phyloP scores from a whole-genome alignment of 2,329 filamentous ascomycete genomes.

The Alternaria brassicicola region DNA sequence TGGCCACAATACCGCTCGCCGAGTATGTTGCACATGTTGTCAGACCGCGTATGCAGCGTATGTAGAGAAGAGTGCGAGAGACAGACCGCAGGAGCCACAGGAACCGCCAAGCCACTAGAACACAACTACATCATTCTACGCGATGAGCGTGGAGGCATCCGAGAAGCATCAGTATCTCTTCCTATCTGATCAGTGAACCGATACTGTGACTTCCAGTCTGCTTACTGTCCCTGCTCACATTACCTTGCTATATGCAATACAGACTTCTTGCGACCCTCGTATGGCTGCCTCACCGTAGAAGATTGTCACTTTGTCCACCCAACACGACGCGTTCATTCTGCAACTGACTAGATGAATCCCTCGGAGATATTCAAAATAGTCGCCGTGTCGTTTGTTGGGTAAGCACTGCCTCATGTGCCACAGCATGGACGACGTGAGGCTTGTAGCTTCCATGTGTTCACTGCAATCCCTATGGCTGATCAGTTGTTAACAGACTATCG shows the following conservation, averaged over 20 bases:
- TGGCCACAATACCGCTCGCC: not conserved
- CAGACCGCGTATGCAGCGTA: constrained; percentile 5
- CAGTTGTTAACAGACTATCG: not conserved
- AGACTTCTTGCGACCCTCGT: not conserved
- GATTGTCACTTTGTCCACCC: not conserved
- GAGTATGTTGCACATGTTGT: constrained; percentile 5
- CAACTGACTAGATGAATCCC: not conserved
- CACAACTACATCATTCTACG: not conserved
- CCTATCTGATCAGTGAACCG: not conserved
- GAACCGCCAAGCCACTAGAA: constrained; percentile 9
- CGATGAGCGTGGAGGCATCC: not conserved
- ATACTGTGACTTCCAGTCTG: not conserved
- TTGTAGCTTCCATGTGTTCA: not conserved
- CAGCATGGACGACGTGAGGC: not conserved
- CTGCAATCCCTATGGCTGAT: not conserved
- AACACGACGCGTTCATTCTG: not conserved
- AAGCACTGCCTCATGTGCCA: not conserved
- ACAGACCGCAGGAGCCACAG: constrained; percentile 1
- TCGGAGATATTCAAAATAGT: not conserved
- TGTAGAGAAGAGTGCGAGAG: not conserved
- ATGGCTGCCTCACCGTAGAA: constrained; percentile 1
- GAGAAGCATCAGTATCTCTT: not conserved
- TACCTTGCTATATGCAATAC: not conserved
- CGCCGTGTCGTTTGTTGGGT: not conserved
- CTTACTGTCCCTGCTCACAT: not conserved